Conservation (phyloP, 2,329 filamentous ascomycete genomes). For the Penicillium sp. region DNA sequence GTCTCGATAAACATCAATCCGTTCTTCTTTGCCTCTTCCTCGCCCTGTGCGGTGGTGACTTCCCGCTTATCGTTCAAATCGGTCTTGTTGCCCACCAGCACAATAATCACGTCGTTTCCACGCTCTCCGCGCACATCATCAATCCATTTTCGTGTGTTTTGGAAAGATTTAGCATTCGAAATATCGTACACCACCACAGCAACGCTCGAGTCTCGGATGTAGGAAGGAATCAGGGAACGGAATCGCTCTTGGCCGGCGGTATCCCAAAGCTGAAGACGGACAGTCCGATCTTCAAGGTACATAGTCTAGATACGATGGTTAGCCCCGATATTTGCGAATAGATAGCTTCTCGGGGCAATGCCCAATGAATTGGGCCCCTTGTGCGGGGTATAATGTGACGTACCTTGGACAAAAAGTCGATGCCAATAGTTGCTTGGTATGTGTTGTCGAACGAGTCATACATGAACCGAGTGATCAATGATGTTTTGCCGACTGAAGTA, state of each 20-base stretch:
- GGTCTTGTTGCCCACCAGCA: slow-evolving; percentile 98
- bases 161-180: slow-evolving; percentile 94
- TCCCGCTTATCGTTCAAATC: slow-evolving; percentile 98
- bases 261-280: slow-evolving; percentile 96
- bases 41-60: slow-evolving; percentile 92
- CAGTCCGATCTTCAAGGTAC: slow-evolving; percentile 98
- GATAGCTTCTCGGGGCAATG: background rate
- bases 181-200: slow-evolving; percentile 99
- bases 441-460: slow-evolving; percentile 99
- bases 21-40: slow-evolving; percentile 97
- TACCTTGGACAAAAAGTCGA: slow-evolving; percentile 98
- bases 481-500: slow-evolving; percentile 87
- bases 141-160: slow-evolving; percentile 99
- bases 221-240: slow-evolving; percentile 93
- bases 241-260: slow-evolving; percentile 97
- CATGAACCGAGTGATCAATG: slow-evolving; percentile 98
- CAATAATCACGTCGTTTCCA: slow-evolving; percentile 98
- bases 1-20: slow-evolving; percentile 99
- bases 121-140: slow-evolving; percentile 95
- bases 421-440: slow-evolving; percentile 98
- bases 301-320: slow-evolving; percentile 66
- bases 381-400: slow-evolving; percentile 23
- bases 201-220: slow-evolving; percentile 96
- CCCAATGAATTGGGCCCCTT: background rate
- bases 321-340: background rate